Evolutionary conservation across 2,329 filamentous ascomycete genomes (phyloP), one percentile per base, ranked within the genome.

Genomic region (Ceratocystis colombiana): DNA sequence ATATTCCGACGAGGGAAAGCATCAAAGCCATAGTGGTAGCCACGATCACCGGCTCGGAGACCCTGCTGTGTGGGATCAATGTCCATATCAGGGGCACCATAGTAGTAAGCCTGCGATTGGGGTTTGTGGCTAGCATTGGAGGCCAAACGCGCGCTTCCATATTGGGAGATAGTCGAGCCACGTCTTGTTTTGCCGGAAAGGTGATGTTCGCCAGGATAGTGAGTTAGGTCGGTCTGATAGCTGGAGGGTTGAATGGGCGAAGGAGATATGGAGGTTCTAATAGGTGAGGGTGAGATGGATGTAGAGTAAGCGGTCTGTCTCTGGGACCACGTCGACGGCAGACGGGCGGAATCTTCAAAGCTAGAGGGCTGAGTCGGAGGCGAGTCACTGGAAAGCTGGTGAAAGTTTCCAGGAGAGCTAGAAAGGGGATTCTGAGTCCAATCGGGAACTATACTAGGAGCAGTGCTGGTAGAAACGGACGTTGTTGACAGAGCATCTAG

Each of bases 11-110:
- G 65, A 1, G 82, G 80, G 55, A 95, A 78, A 1, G 80, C 85
- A 73, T 96, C 92, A 71, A 96, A 91, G 5, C 88, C 86, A 73
- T 90, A 94, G 73, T 88, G 89, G 70, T 88, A 90, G 6, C 88
- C 89, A 57, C 82, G 82, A 46, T 87, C 84, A 2, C 86, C 86
- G 1, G 86, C 82, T 70, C 81, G 81, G 71, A 87, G 77, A 8
- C 82, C 82, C 20, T 80, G 76, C 55, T 77, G 78, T 65, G 80
- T 77, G 61, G 87, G 78, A 69, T 90, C 86, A 33, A 91, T 78
- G 70, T 93, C 88, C 41, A 92, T 79, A 70, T 92, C 87, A 0
- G 88, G 88, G 0, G 85, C 81, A 57, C 86, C 82, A 73, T 90
- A 91, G 74, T 89, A 93, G 75, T 92, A 88, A 20, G 88, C 76